Conservation (phyloP, 257 asterid genomes). For the Solanum gracilifrons region DNA sequence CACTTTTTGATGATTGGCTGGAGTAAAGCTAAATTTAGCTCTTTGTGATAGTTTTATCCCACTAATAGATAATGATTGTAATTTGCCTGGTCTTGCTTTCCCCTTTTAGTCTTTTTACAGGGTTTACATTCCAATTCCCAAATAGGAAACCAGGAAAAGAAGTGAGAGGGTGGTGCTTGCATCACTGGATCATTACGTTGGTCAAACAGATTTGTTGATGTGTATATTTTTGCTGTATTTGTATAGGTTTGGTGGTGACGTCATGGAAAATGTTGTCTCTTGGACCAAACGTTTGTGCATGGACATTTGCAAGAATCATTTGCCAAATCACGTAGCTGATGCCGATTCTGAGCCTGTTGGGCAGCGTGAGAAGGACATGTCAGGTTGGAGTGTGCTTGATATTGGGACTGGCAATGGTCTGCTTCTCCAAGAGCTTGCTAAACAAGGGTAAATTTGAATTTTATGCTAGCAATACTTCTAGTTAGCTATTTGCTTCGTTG, state of each 20-base stretch:
- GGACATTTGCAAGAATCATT: conserved; percentile 54
- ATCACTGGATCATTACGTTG: background rate
- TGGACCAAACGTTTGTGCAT: conserved; percentile 82
- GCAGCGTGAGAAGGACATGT: conserved; percentile 49
- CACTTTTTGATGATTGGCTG: background rate
- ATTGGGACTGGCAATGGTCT: conserved; percentile 97
- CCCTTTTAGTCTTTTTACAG: background rate
- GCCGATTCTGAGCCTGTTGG: conserved; percentile 35
- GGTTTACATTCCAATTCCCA: background rate
- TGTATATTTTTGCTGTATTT: background rate
- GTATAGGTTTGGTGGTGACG: conserved; percentile 89
- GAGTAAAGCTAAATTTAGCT: background rate
- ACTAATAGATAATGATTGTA: background rate
- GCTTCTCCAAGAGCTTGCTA: conserved; percentile 92
- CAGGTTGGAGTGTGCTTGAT: conserved; percentile 83
- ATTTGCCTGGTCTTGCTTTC: background rate
- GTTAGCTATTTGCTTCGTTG: background rate
- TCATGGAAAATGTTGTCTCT: conserved; percentile 77
- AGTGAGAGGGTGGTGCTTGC: background rate
- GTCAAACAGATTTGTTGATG: background rate
- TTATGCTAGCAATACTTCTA: background rate
- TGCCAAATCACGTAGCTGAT: conserved; percentile 47
- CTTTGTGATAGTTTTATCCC: background rate
- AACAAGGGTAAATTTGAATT: conserved; percentile 60
- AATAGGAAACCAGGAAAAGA: background rate